Base-by-base conservation (phyloP, 495 filamentous ascomycete species). In the Penicillium coffeae region DNA sequence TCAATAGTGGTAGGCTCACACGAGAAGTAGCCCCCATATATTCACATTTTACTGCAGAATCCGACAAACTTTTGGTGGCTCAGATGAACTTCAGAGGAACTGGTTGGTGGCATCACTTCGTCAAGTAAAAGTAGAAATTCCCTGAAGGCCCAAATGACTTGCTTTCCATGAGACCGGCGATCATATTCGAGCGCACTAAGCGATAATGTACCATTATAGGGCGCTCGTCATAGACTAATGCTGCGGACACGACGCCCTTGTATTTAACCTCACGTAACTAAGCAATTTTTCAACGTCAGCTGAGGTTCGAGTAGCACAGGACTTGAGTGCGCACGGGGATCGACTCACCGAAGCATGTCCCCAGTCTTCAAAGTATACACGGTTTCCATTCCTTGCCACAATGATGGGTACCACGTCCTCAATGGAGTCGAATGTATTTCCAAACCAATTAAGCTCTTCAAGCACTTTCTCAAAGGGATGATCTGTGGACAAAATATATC, bases 121-220 rank as follows among this genome's bases (percentile, higher is more conserved):
- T 56, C 36, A 52, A 36, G 30, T 56, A 56, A 19, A 52, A 52
- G 21, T 52, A 56, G 35, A 52, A 42, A 2, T 38, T 51, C 20
- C 33, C 33, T 21, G 35, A n/a, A 15, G 34, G 21, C 10, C 35
- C 33, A 30, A 42, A 56, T 38, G 25, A 8, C 32, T 56, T 56
- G 21, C 44, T 56, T 36, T 56, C 62, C 59, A 69, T 66, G 16
- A 55, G 52, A 5, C 61, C 59, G 4, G 56, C 52, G 33, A 65
- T 50, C 20, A 60, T 47, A 8, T 62, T 50, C 14, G 56, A 54
- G 36, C 52, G 48, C 9, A 66, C 54, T 13, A 40, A 35, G 10
- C 65, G 56, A 37, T 66, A 69, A 37, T 66, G 42, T 21, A 66
- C 65, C 38, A 63, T 55, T 18, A 63, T 51, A 5, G 63, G 63